phyloP scores from a whole-genome alignment of 495 filamentous ascomycete genomes.

The Staphylotrichum tortipilum region DNA sequence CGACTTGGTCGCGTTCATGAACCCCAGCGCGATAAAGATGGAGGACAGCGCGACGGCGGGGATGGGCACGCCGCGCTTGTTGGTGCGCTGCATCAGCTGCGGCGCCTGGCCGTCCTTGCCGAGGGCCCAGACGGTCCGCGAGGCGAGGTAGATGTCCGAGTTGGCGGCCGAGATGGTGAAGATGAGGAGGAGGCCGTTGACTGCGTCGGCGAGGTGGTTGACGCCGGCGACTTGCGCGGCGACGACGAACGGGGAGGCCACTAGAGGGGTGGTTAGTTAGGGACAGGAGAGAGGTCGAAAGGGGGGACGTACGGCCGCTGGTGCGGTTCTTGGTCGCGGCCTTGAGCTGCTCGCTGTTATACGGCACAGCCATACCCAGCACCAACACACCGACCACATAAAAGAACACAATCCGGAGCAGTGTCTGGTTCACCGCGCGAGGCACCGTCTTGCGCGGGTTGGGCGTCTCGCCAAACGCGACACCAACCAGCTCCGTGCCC shows the following conservation, averaged over 20 bases:
- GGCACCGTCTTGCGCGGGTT: slow-evolving; percentile 71
- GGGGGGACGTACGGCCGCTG: slow-evolving; percentile 26
- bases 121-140: slow-evolving; percentile 70
- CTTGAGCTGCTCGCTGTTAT: slow-evolving; percentile 45
- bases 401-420: slow-evolving; percentile 67
- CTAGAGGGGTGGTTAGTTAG: slow-evolving; percentile 11
- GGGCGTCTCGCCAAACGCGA: slow-evolving; percentile 72
- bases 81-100: slow-evolving; percentile 57
- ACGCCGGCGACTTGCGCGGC: slow-evolving; percentile 56
- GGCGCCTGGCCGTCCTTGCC: slow-evolving; percentile 72
- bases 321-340: slow-evolving; percentile 43
- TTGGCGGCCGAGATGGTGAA: slow-evolving; percentile 77
- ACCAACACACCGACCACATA: slow-evolving; percentile 63
- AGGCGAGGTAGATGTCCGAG: slow-evolving; percentile 74
- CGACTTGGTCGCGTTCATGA: slow-evolving; percentile 65
- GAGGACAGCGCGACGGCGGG: slow-evolving; percentile 55
- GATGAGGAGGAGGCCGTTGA: slow-evolving; percentile 72
- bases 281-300: neutral
- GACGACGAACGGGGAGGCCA: slow-evolving; percentile 59
- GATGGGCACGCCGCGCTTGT: slow-evolving; percentile 67
- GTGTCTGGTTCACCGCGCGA: slow-evolving; percentile 61
- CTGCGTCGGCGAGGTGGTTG: slow-evolving; percentile 55
- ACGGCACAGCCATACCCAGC: slow-evolving; percentile 61
- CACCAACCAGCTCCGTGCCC: slow-evolving; percentile 75
- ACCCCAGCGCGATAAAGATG: slow-evolving; percentile 59